phyloP scores from a whole-genome alignment of 2,329 filamentous ascomycete genomes.

The Pestalotiopsis fici region DNA sequence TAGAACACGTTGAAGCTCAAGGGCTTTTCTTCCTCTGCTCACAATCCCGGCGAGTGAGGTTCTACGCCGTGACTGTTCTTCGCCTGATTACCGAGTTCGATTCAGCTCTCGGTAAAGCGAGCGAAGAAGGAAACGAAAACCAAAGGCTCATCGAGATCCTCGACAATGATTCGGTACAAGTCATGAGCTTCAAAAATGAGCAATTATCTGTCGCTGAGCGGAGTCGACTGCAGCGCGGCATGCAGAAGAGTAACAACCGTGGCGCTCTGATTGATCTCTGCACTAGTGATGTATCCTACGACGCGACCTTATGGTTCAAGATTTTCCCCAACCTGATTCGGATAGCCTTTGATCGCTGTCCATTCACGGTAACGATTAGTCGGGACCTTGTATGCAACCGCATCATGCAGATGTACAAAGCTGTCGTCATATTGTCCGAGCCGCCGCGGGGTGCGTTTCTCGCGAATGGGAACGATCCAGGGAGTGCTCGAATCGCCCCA shows the following conservation, averaged over 20 bases:
- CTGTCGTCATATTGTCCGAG: conserved; percentile 78
- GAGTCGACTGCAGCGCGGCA: conserved; percentile 86
- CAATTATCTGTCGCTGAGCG: conserved; percentile 88
- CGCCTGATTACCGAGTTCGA: conserved; percentile 94
- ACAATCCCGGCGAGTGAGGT: conserved; percentile 84
- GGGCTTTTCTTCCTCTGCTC: conserved; percentile 97
- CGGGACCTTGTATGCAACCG: conserved; percentile 91
- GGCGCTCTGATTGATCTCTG: conserved; percentile 91
- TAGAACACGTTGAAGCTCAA: conserved; percentile 95
- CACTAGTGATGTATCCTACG: conserved; percentile 92
- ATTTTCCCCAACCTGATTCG: conserved; percentile 94
- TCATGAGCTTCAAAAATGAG: conserved; percentile 92
- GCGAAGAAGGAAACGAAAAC: conserved; percentile 60
- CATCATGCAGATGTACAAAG: conserved; percentile 88
- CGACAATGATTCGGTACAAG: conserved; percentile 82
- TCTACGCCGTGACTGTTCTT: conserved; percentile 89
- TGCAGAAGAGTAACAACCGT: conserved; percentile 80
- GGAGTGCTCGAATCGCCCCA: conserved; percentile 50
- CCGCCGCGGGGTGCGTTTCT: conserved; percentile 65
- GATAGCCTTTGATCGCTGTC: conserved; percentile 86
- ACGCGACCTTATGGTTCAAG: conserved; percentile 95
- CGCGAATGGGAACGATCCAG: conserved; percentile 52
- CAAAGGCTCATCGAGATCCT: conserved; percentile 85
- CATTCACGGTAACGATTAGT: conserved; percentile 86
- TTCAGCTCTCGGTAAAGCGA: conserved; percentile 74